Conservation (phyloP, 495 filamentous ascomycete species). For the Parachaetomium inaequale region DNA sequence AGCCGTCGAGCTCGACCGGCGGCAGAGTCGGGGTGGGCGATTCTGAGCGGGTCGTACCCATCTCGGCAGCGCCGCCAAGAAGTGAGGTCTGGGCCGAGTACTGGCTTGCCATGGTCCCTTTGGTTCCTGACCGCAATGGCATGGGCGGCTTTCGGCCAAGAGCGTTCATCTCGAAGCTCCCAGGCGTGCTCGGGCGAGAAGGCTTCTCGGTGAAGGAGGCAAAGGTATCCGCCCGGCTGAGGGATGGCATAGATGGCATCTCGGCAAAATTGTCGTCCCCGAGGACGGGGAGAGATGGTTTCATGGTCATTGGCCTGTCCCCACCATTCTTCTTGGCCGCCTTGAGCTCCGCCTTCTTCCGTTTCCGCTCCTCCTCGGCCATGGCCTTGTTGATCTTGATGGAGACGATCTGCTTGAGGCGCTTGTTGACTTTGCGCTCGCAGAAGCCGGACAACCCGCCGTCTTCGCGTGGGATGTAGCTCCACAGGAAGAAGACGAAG, state of each 20-base stretch:
- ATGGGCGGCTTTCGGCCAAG: slow-evolving; percentile 46
- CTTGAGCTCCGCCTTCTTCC: slow-evolving; percentile 54
- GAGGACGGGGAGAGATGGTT: slow-evolving; percentile 57
- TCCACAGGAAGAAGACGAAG: slow-evolving; percentile 85
- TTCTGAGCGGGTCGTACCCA: slow-evolving; percentile 53
- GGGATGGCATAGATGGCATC: slow-evolving; percentile 57
- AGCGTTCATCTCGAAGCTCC: slow-evolving; percentile 46
- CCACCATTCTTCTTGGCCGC: slow-evolving; percentile 53
- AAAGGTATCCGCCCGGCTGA: slow-evolving; percentile 65
- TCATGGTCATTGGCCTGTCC: slow-evolving; percentile 49
- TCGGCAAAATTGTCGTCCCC: slow-evolving; percentile 53
- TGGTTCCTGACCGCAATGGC: slow-evolving; percentile 38
- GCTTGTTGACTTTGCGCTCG: slow-evolving; percentile 78
- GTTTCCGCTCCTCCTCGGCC: slow-evolving; percentile 62
- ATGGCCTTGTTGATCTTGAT: slow-evolving; percentile 82
- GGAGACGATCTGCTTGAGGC: slow-evolving; percentile 74
- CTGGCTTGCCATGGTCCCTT: slow-evolving; percentile 39
- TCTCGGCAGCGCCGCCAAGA: slow-evolving; percentile 53
- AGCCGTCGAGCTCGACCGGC: slow-evolving; percentile 33
- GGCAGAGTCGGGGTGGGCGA: slow-evolving; percentile 45
- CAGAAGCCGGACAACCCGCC: slow-evolving; percentile 81
- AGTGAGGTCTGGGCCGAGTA: slow-evolving; percentile 56
- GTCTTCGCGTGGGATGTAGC: slow-evolving; percentile 75
- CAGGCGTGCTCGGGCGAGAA: slow-evolving; percentile 52
- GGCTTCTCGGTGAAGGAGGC: slow-evolving; percentile 61